phyloP scores from a whole-genome alignment of 176 grass and related monocot species.

The Themeda triandra region DNA sequence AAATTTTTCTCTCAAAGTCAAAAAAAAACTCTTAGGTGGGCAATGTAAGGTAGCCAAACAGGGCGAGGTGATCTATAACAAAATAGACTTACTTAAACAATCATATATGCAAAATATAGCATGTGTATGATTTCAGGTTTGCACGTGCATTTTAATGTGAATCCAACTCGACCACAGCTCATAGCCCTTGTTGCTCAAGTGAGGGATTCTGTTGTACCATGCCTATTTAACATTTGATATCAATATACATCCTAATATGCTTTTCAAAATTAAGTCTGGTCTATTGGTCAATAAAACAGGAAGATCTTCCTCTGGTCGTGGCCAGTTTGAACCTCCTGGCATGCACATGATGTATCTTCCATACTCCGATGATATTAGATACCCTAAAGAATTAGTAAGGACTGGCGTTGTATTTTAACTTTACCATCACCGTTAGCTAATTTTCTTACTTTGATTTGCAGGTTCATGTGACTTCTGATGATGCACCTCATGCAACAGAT shows the following conservation, averaged over 20 bases:
- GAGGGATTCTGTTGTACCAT: background rate
- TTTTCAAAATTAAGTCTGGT: conserved; percentile 28
- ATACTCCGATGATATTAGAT: conserved; percentile 93
- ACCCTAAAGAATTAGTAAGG: conserved; percentile 78
- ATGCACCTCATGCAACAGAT: no score
- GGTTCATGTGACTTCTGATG: no score
- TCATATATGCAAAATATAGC: background rate
- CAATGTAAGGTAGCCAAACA: background rate
- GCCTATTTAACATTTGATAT: background rate
- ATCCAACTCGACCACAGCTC: conserved; percentile 62
- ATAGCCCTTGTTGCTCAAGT: no score
- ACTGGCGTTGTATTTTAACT: no score
- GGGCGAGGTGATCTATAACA: background rate
- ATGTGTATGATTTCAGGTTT: conserved; percentile 66
- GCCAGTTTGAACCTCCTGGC: conserved; percentile 84
- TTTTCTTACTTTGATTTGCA: no score
- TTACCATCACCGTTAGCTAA: no score
- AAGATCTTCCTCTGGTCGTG: conserved; percentile 65
- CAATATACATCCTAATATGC: background rate
- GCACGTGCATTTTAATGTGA: conserved; percentile 89
- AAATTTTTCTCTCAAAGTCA: background rate
- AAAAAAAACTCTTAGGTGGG: background rate
- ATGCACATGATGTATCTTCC: conserved; percentile 98
- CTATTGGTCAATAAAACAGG: conserved; percentile 46
- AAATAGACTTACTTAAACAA: background rate